Percentiles rank a stretch among this genome's conserved stretches.
phyloP scores from a whole-genome alignment of 177 flowering plant genomes.

The Vitis hybrid region DNA sequence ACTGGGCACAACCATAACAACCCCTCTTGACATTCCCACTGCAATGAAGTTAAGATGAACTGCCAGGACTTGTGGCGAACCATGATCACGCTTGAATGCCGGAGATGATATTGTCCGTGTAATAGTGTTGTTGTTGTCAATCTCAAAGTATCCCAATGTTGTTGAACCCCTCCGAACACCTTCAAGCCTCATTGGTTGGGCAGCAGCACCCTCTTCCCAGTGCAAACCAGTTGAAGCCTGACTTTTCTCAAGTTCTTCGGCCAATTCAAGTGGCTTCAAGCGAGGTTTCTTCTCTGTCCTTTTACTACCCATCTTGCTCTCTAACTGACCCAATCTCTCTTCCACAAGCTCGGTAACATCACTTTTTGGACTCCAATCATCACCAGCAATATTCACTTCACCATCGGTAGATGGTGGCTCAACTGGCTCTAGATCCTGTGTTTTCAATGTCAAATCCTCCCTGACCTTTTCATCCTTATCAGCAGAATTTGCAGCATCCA shows the following conservation, averaged over 20 bases:
- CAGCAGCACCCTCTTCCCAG: slow-evolving; percentile 93
- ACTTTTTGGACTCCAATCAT: slow-evolving; percentile 30
- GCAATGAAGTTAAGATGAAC: slow-evolving; percentile 84
- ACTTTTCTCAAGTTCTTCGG: slow-evolving; percentile 88
- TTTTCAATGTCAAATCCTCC: slow-evolving; percentile 8
- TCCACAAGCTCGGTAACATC: slow-evolving; percentile 52
- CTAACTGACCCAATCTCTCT: slow-evolving; percentile 45
- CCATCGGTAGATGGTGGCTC: slow-evolving; percentile 15
- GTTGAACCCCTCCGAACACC: slow-evolving; percentile 86
- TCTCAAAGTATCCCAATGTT: slow-evolving; percentile 84
- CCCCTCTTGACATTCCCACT: slow-evolving; percentile 86
- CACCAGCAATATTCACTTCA: slow-evolving; percentile 23
- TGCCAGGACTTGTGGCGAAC: slow-evolving; percentile 80
- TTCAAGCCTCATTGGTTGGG: slow-evolving; percentile 98
- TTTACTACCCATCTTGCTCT: slow-evolving; percentile 40
- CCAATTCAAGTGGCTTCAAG: slow-evolving; percentile 74
- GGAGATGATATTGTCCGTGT: slow-evolving; percentile 65
- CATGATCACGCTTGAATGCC: slow-evolving; percentile 75
- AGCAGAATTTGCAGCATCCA: slow-evolving; percentile 3
- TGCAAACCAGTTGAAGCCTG: slow-evolving; percentile 85
- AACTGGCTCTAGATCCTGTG: slow-evolving; percentile 13
- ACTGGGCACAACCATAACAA: slow-evolving; percentile 67
- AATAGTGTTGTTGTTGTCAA: slow-evolving; percentile 54
- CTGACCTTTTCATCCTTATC: slow-evolving; percentile 11
- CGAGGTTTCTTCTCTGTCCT: slow-evolving; percentile 36